Evolutionary conservation across 108 stramenopile species (phyloP).

Genomic region (Nitzschia palea): DNA sequence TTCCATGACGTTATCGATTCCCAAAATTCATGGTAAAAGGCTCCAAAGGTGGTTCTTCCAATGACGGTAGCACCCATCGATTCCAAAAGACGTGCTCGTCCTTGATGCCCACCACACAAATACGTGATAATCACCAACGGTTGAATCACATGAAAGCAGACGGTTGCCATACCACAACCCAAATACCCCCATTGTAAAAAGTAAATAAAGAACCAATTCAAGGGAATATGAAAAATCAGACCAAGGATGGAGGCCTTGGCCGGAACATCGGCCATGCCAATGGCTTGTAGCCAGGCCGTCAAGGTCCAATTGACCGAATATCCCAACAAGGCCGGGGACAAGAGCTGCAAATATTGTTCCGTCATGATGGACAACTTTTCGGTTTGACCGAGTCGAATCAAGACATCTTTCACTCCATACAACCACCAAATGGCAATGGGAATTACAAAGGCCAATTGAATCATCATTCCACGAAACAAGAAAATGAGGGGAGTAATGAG

Average conservation of each 20-base stretch:
- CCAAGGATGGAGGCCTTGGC: conserved; percentile 44
- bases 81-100: conserved; percentile 33
- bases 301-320: conserved; percentile 61
- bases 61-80: conserved; percentile 24
- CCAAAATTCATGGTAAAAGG: conserved; percentile 29
- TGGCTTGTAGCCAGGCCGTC: conserved; percentile 55
- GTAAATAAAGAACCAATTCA: conserved; percentile 57
- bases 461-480: conserved; percentile 46
- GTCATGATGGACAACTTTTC: conserved; percentile 46
- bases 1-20: conserved; percentile 22
- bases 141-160: conserved; percentile 45
- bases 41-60: conserved; percentile 24
- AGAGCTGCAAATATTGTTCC: conserved; percentile 39
- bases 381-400: conserved; percentile 54
- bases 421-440: conserved; percentile 62
- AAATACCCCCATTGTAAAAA: conserved; percentile 51
- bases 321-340: conserved; percentile 48
- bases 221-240: conserved; percentile 53
- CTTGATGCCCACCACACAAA: conserved; percentile 24
- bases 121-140: conserved; percentile 36
- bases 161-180: conserved; percentile 57
- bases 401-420: conserved; percentile 35
- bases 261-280: conserved; percentile 55
- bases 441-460: conserved; percentile 50
- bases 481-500: conserved; percentile 47